phyloP scores from a whole-genome alignment of 257 asterid genomes.

The Solanum dulcamara region DNA sequence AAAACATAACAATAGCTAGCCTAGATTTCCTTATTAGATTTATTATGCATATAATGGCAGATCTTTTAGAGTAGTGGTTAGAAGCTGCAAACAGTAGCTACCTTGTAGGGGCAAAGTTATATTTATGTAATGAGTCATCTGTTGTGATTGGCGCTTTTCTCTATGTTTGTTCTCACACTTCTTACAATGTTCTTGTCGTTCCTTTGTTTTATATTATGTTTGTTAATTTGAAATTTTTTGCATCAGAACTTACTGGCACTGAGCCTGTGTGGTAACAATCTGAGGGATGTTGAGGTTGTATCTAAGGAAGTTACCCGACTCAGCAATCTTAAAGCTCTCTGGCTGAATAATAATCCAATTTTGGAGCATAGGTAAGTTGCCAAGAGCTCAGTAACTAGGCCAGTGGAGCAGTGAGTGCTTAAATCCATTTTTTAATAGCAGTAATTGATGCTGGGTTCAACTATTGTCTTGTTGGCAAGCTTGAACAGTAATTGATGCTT shows the following conservation, averaged over 20 bases:
- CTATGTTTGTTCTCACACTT: conserved; percentile 1
- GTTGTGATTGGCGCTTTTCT: neutral
- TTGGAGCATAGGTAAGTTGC: conserved; percentile 40
- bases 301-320: conserved; percentile 42
- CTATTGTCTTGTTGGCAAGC: conserved; percentile 5
- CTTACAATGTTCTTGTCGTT: neutral
- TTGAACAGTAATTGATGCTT: neutral
- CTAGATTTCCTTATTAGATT: neutral
- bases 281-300: conserved; percentile 39
- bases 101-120: neutral
- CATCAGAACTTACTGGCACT: conserved; percentile 64
- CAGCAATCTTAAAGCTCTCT: conserved; percentile 74
- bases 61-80: neutral
- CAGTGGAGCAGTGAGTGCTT: neutral
- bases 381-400: neutral
- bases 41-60: neutral
- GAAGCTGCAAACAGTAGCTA: neutral
- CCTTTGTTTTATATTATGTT: neutral
- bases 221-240: neutral
- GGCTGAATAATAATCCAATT: conserved; percentile 76
- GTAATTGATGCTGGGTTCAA: neutral
- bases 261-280: conserved; percentile 73
- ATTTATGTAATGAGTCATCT: neutral
- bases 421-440: neutral
- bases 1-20: neutral